These are phyloP conservation scores for Candolleomyces eurysporus DNA, from an alignment of 768 basidiomycete genomes.

Conservation along the genomic window DNA sequence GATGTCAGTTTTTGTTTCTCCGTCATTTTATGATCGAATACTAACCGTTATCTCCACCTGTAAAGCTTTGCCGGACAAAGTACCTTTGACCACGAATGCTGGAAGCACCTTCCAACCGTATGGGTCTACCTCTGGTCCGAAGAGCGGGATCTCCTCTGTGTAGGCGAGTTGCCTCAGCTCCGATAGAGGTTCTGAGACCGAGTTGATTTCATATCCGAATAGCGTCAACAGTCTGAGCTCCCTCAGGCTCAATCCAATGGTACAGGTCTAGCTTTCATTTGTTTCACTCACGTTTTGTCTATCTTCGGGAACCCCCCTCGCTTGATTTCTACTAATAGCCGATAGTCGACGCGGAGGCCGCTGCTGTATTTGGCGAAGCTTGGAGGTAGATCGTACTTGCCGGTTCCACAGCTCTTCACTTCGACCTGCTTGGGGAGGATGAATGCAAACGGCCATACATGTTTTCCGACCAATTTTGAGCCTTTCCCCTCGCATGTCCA, in stretches of 20 bases:
- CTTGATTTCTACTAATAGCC: conserved; percentile 46
- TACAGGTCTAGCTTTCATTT: not conserved
- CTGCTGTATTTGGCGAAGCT: conserved; percentile 56
- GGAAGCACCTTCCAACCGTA: conserved; percentile 35
- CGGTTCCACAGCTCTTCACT: conserved; percentile 16
- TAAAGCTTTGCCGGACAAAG: conserved; percentile 19
- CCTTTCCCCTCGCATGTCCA: conserved; percentile 17
- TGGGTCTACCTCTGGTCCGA: conserved; percentile 36
- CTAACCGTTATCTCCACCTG: conserved; percentile 25
- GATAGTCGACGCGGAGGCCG: conserved; percentile 57
- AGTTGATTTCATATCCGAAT: conserved; percentile 31
- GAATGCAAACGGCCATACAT: conserved; percentile 49
- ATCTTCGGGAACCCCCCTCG: conserved; percentile 42
- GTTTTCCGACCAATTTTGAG: conserved; percentile 40
- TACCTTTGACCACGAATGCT: conserved; percentile 26
- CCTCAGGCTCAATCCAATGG: not conserved
- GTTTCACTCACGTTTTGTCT: conserved; percentile 44
- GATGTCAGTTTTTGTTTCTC: not conserved
- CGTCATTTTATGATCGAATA: conserved; percentile 24
- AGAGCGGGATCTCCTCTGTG: conserved; percentile 25
- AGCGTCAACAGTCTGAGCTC: conserved; percentile 24
- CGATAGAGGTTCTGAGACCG: conserved; percentile 33
- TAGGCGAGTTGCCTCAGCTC: conserved; percentile 33
- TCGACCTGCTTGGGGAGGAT: conserved; percentile 42
- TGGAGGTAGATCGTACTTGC: conserved; percentile 36